phyloP scores from a whole-genome alignment of 2,329 filamentous ascomycete species.

The Monilinia laxa region DNA sequence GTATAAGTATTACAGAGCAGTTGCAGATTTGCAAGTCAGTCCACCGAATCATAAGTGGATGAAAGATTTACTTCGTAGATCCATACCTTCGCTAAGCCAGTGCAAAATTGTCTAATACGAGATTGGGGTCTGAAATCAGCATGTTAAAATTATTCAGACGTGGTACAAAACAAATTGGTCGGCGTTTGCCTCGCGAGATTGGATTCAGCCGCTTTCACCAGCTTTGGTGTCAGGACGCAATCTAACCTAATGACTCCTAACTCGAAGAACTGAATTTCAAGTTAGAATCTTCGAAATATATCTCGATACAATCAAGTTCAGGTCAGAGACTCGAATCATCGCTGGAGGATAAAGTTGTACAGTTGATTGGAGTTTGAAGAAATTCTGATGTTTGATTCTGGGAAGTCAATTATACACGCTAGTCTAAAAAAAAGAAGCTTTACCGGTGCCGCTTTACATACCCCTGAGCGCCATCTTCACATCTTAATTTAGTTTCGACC shows the following conservation, averaged over 20 bases:
- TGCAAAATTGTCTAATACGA: background rate
- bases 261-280: background rate
- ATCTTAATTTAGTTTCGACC: conserved; percentile 7
- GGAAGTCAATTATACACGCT: background rate
- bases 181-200: background rate
- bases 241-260: background rate
- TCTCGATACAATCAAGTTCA: background rate
- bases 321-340: background rate
- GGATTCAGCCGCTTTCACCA: background rate
- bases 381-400: background rate
- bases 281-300: background rate
- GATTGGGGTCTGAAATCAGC: background rate
- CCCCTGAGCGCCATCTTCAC: background rate
- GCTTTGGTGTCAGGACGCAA: background rate
- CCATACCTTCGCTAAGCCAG: background rate
- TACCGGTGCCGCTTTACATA: background rate
- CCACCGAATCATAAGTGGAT: background rate
- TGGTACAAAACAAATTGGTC: background rate
- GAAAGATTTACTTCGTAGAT: background rate
- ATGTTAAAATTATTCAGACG: background rate
- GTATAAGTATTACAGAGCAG: background rate
- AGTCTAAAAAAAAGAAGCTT: background rate
- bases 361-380: background rate
- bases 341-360: background rate
- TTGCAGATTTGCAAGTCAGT: background rate